Base-by-base conservation (phyloP, 768 basidiomycete species). In the Saitozyma podzolica region DNA sequence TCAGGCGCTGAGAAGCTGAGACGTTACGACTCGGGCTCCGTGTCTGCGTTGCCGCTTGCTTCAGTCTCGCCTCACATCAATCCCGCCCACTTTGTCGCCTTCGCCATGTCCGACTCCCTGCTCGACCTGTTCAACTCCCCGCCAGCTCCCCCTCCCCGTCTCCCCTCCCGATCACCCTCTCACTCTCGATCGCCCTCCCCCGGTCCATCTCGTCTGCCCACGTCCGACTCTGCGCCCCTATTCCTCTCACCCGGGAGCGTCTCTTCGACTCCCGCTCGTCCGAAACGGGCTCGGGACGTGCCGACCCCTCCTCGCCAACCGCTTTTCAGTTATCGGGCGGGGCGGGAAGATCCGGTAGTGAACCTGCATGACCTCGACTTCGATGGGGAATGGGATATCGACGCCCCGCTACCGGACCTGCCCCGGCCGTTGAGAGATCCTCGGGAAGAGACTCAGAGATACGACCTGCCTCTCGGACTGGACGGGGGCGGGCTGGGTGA, bases 51-150 rank as follows among this genome's bases (percentile, higher is more conserved):
- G 5, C 29, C 29, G 29, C 5, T 29, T 29, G 29, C 29, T 29
- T 29, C 29, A 29, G 29, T 29, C 29, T 29, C 29, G 29, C 29
- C 29, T 29, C 5, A 29, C 29, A n/a, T 29, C 29, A 2, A 29
- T 29, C 5, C 29, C 29, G 29, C 29, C 29, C 29, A 29, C 29
- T 29, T 29, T 5, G 29, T 29, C 29, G 29, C 29, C 29, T 2
- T 29, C 29, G 29, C 29, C 29, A 29, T 29, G 29, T 29, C 29
- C 29, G 29, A 29, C 29, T 29, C 29, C 47, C 65, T 75, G 6
- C 48, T 56, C 56, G 61, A 76, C 61, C 61, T 76, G 8, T 76
- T 76, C 67, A 70, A 73, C 51, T 71, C 72, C 2, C 74, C 74
- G 8, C 66, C 68, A 39, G 66, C 61, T 16, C 62, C 74, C 1